Evolutionary conservation across 192 early-diverging fungal species (phyloP), one percentile per base, ranked within the genome.

Genomic region (Coemansia javaensis): DNA sequence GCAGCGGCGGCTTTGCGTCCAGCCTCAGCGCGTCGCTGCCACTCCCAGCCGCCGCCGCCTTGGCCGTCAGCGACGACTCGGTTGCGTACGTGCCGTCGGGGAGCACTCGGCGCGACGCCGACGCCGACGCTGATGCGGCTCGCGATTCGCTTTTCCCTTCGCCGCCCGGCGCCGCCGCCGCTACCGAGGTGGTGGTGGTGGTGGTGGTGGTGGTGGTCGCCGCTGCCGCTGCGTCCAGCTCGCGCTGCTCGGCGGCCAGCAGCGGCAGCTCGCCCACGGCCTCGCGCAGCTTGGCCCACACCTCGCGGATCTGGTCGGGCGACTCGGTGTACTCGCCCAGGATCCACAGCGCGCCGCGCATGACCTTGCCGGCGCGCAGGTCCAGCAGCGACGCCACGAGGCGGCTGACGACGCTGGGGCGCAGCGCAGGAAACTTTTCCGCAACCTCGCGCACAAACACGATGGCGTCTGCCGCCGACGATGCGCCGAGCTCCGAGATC

Each of bases 31-130:
- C 65, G 24, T 74, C 40, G 8, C 34, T 21, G 51, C 32, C 5
- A 36, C 60, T 2, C n/a, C 9, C 10, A 9, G 5, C 9, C 1
- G 28, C 5, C 28, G 74, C 32, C 2, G 79, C 64, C 4, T 62
- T 65, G 2, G 77, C 68, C 1, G 86, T 83, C 52, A 93, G 82
- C 15, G 92, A 89, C 61, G 85, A 90, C 65, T 99, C 94, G 12
- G 94, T 92, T 5, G 94, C 96, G 59, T 99, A 99, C 1, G 94
- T 97, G 20, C 96, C 96, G 69, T 99, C 96, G 3, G 96, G 84
- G 28, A 99, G 77, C 15, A 99, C 78, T 35, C 92, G 85, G 18
- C 86, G 80, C 36, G 85, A 66, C 0, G 63, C 54, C 10, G 62
- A 44, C 5, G 50, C 21, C 5, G 47, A 12, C 11, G 39, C 43